Base-by-base conservation (phyloP, 2,329 filamentous ascomycete genomes). In the Claviceps sorghi region DNA sequence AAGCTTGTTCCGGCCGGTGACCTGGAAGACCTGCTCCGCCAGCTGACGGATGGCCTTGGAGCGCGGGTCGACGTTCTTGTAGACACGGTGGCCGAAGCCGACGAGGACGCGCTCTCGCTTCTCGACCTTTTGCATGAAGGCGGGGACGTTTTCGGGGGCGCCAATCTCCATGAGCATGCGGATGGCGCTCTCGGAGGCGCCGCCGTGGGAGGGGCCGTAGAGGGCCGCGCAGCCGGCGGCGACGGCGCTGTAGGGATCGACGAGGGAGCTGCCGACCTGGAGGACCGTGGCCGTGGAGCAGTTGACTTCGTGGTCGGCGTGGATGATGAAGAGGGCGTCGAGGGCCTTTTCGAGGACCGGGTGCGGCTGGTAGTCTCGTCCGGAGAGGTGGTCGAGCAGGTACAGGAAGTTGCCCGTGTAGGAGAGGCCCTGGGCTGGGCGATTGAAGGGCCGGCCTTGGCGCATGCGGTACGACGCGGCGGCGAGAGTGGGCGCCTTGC, bases 291-390 rank as follows among this genome's bases (percentile, higher is more conserved):
- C 76, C 0, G 76, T 79, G 2, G 75, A 76, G 58, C 75, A 73
- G 57, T 79, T 78, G 61, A 80, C 75, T 54, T 79, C 78, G 59
- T 81, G 77, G 57, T 81, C 78, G 2, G 75, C 73, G 56, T 78
- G 75, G 26, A 80, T 69, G 51, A 79, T 73, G 58, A 77, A 77
- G 2, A 80, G 68, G 6, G 70, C 69, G 51, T 79, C 74, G 17
- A 80, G 64, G n/a, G 70, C 70, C 56, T 69, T 71, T 48, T 72
- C 73, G 8, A 79, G 63, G 4, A 72, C 69, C 0, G 72, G 69
- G 53, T 78, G 71, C 0, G 76, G 75, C 19, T 62, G 62, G 56
- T 72, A 73, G 29, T 72, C 72, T n/a, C 62, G 58, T 1, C 67
- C 67, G 8, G 74, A 74, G 2, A 77, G 67, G 52, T 77, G 62